phyloP scores from a whole-genome alignment of 768 basidiomycete genomes.

The Boletus sp. region DNA sequence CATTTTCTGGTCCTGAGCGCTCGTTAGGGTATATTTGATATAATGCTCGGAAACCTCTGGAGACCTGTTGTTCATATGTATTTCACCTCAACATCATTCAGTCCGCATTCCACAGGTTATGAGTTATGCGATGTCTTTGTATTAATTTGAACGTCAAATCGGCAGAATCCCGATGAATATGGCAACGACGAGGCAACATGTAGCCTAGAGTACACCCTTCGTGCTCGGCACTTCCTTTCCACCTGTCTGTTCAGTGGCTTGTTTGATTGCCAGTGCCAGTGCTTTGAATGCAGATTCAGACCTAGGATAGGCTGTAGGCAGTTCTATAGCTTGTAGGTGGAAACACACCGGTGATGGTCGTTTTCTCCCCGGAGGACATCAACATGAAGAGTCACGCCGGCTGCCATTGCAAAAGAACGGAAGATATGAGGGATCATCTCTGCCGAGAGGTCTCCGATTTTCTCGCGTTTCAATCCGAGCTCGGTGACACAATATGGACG shows the following conservation, averaged over 20 bases:
- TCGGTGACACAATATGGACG: slow-evolving; percentile 94
- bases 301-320: slow-evolving; percentile 39
- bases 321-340: not conserved
- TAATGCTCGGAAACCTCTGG: not conserved
- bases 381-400: slow-evolving; percentile 90
- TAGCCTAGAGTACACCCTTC: slow-evolving; percentile 83
- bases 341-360: slow-evolving; percentile 89
- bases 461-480: slow-evolving; percentile 82
- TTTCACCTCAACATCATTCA: slow-evolving; percentile 6
- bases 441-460: slow-evolving; percentile 90
- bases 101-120: not conserved
- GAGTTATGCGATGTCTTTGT: not conserved
- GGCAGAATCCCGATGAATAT: not conserved
- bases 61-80: slow-evolving; percentile 14
- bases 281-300: slow-evolving; percentile 99
- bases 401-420: slow-evolving; percentile 96
- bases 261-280: slow-evolving; percentile 87
- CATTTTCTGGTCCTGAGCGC: slow-evolving; percentile 65
- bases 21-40: slow-evolving; percentile 1
- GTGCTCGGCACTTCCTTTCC: slow-evolving; percentile 92
- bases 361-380: slow-evolving; percentile 95
- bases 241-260: slow-evolving; percentile 90
- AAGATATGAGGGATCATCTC: slow-evolving; percentile 99
- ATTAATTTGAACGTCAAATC: not conserved
- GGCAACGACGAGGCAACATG: not conserved